Base-by-base conservation (phyloP, 2,329 filamentous ascomycete genomes). In the Pseudogymnoascus sp. region DNA sequence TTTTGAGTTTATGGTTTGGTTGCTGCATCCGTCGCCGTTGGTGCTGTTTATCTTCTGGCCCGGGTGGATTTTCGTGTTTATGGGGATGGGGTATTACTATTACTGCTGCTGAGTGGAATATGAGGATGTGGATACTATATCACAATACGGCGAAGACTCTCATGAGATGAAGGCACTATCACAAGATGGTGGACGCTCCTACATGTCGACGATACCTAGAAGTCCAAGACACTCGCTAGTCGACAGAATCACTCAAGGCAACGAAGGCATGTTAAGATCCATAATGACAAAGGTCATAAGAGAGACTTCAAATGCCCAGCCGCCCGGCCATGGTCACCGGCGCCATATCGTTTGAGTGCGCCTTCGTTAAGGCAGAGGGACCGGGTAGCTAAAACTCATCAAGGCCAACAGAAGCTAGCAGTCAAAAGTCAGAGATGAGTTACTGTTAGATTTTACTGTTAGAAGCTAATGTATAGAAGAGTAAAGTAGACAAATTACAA, bases 1-100 rank as follows among this genome's bases (percentile, higher is more conserved):
- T 25, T 60, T 60, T 38, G 61, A 60, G 28, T 62, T 62, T 32
- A 60, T 62, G 57, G 61, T 60, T 4, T 62, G 61, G 61, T 47
- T 62, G 18, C 18, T 62, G 22, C 59, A 62, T 28, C 61, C 61
- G 5, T 39, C 59, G 35, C 57, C 61, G n/a, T 16, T 62, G 14
- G 41, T 57, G 8, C 20, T 62, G 18, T 47, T 62, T 32, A 35
- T 62, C 11, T 62, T 62, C 11, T 62, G 61, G 61, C 61, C 61
- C 2, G 61, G 61, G 22, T 62, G 61, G 61, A 32, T 60, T 4
- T 18, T 62, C 12, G n/a, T 62, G 43, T 50, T 50, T 30, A 50
- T 50, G 30, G 54, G 54, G 20, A 9, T 34, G 54, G 54, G 32
- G 30, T 58, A 58, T 20, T 50, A 50, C 16, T 50, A 50, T 4